These are phyloP conservation scores for Cyclotella baltica DNA, from an alignment of 108 stramenopile species.

Conservation along the genomic window DNA sequence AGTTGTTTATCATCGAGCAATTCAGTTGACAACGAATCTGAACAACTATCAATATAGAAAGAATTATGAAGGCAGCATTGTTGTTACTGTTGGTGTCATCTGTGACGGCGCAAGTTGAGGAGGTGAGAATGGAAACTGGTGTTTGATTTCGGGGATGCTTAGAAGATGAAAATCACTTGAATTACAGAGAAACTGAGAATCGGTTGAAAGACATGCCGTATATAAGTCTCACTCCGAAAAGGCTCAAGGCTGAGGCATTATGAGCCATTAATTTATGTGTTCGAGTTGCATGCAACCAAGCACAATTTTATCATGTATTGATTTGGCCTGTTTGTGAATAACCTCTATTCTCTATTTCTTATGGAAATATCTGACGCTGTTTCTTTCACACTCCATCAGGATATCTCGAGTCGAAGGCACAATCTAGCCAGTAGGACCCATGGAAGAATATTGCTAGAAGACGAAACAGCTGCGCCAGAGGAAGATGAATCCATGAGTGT, in stretches of 20 bases:
- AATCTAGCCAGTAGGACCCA: background rate
- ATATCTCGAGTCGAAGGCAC: conserved; percentile 2
- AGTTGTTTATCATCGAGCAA: too few relatives aligned
- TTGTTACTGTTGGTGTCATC: background rate
- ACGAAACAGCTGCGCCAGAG: background rate
- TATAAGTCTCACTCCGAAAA: too few relatives aligned
- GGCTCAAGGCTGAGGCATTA: too few relatives aligned
- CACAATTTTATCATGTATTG: too few relatives aligned
- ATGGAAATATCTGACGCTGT: background rate
- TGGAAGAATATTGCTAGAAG: background rate
- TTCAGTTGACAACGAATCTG: too few relatives aligned
- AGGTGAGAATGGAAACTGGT: background rate
- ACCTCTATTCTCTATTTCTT: background rate
- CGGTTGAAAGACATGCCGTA: background rate
- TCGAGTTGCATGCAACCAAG: too few relatives aligned
- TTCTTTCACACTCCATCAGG: background rate
- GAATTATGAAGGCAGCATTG: conserved; percentile 2
- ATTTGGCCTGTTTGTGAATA: too few relatives aligned
- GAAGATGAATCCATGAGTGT: background rate
- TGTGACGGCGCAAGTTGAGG: background rate
- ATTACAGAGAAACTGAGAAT: background rate
- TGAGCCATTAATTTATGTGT: too few relatives aligned
- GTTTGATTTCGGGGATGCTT: background rate
- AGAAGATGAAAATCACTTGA: background rate
- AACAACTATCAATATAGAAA: background rate